A percentile compares a stretch with the other conserved stretches of the same genome.
Conservation (phyloP, 1,139 yeast genomes). For the Sugiyamaella grinbergsii region DNA sequence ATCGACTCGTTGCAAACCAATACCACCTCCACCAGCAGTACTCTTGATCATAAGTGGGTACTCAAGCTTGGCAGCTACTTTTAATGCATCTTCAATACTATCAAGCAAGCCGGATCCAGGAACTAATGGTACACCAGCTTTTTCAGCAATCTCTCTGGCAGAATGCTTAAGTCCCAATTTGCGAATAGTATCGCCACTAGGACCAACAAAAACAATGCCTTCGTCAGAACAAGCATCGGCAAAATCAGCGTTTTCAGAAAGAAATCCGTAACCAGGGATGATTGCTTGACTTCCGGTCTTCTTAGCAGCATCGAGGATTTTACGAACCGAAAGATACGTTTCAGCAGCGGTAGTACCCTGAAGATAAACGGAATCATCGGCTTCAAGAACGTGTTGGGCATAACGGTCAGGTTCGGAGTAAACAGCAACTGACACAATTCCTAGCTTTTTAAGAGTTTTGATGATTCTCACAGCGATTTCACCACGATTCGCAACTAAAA, state of each 20-base stretch:
- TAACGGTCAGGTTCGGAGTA: slow-evolving; percentile 89
- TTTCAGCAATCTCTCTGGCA: slow-evolving; percentile 87
- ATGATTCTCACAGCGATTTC: slow-evolving; percentile 96
- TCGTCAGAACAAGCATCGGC: slow-evolving; percentile 81
- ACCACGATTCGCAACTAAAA: slow-evolving; percentile 94
- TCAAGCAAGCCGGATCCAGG: slow-evolving; percentile 89
- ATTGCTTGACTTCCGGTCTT: slow-evolving; percentile 85
- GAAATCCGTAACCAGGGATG: slow-evolving; percentile 95
- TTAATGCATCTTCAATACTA: slow-evolving; percentile 69
- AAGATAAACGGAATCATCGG: slow-evolving; percentile 79
- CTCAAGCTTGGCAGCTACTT: slow-evolving; percentile 73
- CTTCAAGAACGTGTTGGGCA: slow-evolving; percentile 78
- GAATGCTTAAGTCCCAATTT: slow-evolving; percentile 91
- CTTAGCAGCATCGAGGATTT: slow-evolving; percentile 83
- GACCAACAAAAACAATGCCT: slow-evolving; percentile 92
- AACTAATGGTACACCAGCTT: slow-evolving; percentile 89
- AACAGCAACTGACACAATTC: slow-evolving; percentile 79
- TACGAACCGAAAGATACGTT: slow-evolving; percentile 82
- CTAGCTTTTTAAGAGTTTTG: slow-evolving; percentile 77
- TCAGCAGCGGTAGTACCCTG: slow-evolving; percentile 85
- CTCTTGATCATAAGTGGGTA: slow-evolving; percentile 96
- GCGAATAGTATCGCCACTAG: slow-evolving; percentile 89
- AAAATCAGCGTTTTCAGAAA: slow-evolving; percentile 95
- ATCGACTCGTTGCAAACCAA: slow-evolving; percentile 92
- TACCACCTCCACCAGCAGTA: slow-evolving; percentile 99